Percentiles rank a stretch among this genome's conserved stretches.
Evolutionary conservation across 345 rosid genomes (phyloP).

Genomic region (Syzygium jambos): DNA sequence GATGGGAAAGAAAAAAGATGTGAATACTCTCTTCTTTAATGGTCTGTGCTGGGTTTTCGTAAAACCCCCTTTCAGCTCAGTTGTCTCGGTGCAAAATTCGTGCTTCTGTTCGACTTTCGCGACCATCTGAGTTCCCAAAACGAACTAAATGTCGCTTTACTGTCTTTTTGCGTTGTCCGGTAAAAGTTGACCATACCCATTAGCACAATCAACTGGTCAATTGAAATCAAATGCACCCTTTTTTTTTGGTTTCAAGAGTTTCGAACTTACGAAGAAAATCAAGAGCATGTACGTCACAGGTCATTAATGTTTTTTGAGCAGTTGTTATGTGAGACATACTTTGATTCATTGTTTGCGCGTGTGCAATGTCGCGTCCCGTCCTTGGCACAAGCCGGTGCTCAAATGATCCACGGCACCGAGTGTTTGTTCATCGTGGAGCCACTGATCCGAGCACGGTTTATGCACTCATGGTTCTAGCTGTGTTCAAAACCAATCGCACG

Average conservation of each 20-base stretch:
- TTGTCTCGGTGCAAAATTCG: background rate
- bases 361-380: accelerated
- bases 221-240: background rate
- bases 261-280: background rate
- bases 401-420: background rate
- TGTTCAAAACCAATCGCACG: too few relatives aligned
- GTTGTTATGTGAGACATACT: too few relatives aligned
- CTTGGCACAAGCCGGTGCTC: background rate
- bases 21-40: background rate
- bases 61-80: background rate
- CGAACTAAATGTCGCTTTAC: background rate
- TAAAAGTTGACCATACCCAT: background rate
- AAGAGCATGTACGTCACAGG: accelerated
- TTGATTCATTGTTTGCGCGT: too few relatives aligned
- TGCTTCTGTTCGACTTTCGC: background rate
- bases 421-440: too few relatives aligned
- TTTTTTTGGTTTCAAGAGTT: background rate
- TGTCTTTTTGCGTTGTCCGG: background rate
- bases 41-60: background rate
- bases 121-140: background rate
- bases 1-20: background rate
- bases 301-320: background rate
- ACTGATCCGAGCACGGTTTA: too few relatives aligned
- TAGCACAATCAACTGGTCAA: background rate
- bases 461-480: too few relatives aligned